These are phyloP conservation scores for Macadamia tetraphylla DNA, from an alignment of 164 flowering plant species.

Conservation along the genomic window DNA sequence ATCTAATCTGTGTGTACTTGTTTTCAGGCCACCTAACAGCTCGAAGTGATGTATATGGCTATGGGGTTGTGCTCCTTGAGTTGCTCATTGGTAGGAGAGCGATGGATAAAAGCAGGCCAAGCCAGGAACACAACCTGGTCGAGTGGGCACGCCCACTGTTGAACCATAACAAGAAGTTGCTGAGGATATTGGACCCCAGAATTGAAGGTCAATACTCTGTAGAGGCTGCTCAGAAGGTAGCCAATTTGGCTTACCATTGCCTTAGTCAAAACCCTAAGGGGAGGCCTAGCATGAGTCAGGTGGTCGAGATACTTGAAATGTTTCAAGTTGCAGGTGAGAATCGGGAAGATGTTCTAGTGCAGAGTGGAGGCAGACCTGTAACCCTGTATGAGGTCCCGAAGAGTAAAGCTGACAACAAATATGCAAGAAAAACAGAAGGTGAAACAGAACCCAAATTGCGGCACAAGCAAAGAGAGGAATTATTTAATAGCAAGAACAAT, in stretches of 20 bases:
- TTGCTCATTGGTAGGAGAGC: slow-evolving; percentile 86
- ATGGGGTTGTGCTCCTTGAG: slow-evolving; percentile 94
- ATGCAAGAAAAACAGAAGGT: slow-evolving; percentile 2
- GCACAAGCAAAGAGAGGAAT: slow-evolving; percentile 10
- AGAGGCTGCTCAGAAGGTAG: slow-evolving; percentile 59
- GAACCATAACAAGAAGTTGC: slow-evolving; percentile 61
- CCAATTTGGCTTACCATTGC: slow-evolving; percentile 80
- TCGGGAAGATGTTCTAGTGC: slow-evolving; percentile 24
- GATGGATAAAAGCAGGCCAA: slow-evolving; percentile 83
- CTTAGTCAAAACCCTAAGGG: slow-evolving; percentile 93
- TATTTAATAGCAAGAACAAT: slow-evolving; percentile 37
- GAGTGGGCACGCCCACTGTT: slow-evolving; percentile 93
- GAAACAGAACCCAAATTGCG: slow-evolving; percentile 8
- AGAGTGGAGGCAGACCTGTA: slow-evolving; percentile 22
- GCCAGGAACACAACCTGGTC: slow-evolving; percentile 85
- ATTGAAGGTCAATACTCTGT: slow-evolving; percentile 78
- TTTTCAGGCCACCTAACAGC: slow-evolving; percentile 83
- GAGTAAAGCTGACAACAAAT: slow-evolving; percentile 11
- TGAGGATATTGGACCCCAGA: slow-evolving; percentile 77
- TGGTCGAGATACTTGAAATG: slow-evolving; percentile 66
- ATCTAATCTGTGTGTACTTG: slow-evolving; percentile 1
- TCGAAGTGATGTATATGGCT: slow-evolving; percentile 90
- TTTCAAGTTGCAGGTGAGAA: slow-evolving; percentile 29
- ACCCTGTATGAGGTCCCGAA: slow-evolving; percentile 63
- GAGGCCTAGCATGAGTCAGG: slow-evolving; percentile 82